Percentiles rank a stretch among this genome's conserved stretches.
These are phyloP conservation scores for Artomyces pyxidatus DNA, from an alignment of 768 basidiomycete genomes.

Conservation along the genomic window DNA sequence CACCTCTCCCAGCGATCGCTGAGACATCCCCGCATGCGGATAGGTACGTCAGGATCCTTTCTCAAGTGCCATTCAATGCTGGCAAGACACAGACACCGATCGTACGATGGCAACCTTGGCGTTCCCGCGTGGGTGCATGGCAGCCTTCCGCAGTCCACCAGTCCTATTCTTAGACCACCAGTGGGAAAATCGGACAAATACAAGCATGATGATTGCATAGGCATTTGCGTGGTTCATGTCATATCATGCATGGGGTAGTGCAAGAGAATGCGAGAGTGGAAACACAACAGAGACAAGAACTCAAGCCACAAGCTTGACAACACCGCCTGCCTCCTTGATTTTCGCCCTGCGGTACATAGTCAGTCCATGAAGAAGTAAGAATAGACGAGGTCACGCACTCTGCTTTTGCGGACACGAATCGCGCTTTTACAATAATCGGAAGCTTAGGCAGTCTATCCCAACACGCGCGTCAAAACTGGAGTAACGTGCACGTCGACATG, in stretches of 20 bases:
- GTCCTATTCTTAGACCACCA: too few species aligned
- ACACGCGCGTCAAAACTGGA: not conserved
- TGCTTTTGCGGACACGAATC: slow-evolving; percentile 84
- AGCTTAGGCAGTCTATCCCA: slow-evolving; percentile 65
- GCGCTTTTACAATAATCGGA: slow-evolving; percentile 97
- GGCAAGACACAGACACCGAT: too few species aligned
- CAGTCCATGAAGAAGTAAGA: not conserved
- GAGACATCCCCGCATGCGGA: too few species aligned
- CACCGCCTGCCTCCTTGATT: slow-evolving; percentile 92
- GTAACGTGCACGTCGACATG: not conserved
- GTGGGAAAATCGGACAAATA: not conserved
- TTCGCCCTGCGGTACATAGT: slow-evolving; percentile 39
- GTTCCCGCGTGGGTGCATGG: too few species aligned
- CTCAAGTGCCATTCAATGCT: too few species aligned
- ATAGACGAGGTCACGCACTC: slow-evolving; percentile 44
- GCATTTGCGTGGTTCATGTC: slow-evolving; percentile 15
- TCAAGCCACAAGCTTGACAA: slow-evolving; percentile 88
- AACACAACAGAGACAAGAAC: slow-evolving; percentile 22
- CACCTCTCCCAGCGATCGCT: too few species aligned
- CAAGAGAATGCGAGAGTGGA: slow-evolving; percentile 14
- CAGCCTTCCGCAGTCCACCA: too few species aligned
- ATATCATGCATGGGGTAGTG: slow-evolving; percentile 22
- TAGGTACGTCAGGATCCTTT: too few species aligned
- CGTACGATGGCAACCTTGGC: too few species aligned
- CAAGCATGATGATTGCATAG: slow-evolving; percentile 23